These are phyloP conservation scores for Nematodospora valgi DNA, from an alignment of 805 yeast species.

Conservation along the genomic window DNA sequence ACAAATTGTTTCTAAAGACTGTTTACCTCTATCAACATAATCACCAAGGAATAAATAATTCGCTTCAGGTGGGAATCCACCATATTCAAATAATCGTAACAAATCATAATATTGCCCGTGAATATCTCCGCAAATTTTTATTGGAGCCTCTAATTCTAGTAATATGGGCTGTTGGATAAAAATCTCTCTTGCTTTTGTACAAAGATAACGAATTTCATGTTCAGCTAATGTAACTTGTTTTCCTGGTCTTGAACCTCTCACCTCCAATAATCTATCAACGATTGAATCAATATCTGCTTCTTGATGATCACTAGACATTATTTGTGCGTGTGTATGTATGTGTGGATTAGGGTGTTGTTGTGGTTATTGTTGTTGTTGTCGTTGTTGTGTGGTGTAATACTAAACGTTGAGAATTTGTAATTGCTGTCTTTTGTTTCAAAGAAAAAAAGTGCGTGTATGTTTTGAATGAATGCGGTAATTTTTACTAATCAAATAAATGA, in stretches of 20 bases:
- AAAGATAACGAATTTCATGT: constrained; percentile 88
- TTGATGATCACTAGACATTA: constrained; percentile 33
- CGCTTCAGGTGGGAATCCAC: constrained; percentile 99
- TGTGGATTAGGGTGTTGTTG: constrained; percentile 1
- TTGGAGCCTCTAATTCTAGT: constrained; percentile 95
- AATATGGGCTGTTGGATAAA: constrained; percentile 96
- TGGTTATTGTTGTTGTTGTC: constrained; percentile 11
- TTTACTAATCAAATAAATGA: too few species aligned
- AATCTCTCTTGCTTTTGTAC: constrained; percentile 97
- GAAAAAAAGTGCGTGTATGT: too few species aligned
- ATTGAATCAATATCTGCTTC: constrained; percentile 97
- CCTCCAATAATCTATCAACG: constrained; percentile 94
- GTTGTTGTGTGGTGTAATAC: not conserved
- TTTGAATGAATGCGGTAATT: too few species aligned
- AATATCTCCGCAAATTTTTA: constrained; percentile 95
- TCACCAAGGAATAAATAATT: constrained; percentile 94
- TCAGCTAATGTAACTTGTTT: constrained; percentile 92
- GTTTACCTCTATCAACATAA: constrained; percentile 98
- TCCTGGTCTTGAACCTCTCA: constrained; percentile 97
- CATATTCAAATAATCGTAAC: constrained; percentile 92
- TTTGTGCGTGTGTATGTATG: constrained; percentile 9
- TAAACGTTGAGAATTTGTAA: not conserved
- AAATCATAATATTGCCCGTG: constrained; percentile 98
- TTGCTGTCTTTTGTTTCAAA: constrained; percentile 4
- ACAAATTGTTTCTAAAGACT: constrained; percentile 94